Evolutionary conservation across 2,329 filamentous ascomycete genomes (phyloP), one percentile per base, ranked within the genome.

Genomic region (Xylaria sp.): DNA sequence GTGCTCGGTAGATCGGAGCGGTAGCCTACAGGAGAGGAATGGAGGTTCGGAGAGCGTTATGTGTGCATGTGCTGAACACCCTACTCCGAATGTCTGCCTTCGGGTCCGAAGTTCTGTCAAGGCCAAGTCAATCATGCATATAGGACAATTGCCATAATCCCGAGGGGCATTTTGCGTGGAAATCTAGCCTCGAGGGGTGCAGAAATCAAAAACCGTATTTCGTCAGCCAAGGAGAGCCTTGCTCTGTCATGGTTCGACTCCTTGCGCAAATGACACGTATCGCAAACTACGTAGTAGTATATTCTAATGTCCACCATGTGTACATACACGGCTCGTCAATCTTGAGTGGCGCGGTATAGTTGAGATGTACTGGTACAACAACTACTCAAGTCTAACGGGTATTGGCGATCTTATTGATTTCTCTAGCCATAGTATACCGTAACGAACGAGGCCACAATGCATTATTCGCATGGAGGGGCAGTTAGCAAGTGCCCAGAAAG

Each of bases 401-500:
- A 60, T 27, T 55, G 51, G 48, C 60, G 64, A 69, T 63, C 54
- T 51, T 55, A 59, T 59, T n/a, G 54, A 60, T 27, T 35, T n/a
- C 51, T 58, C 50, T 47, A 57, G 50, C 27, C 50, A 27, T 9
- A 27, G 16, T 16, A 16, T 3, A 27, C 27, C 16, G 59, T 64
- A 40, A 21, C 40, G 47, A 63, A 27, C 42, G 40, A 44, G 37
- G 47, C 53, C 54, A 60, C 42, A 60, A 69, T 66, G 69, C 58
- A 59, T 50, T 60, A 12, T 63, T 65, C 62, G 62, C 65, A 63
- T 65, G 60, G 68, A 68, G 63, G 16, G 35, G 40, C 23, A 54
- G 48, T 59, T 37, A 21, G 35, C 25, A 35, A 50, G 58, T 18
- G 42, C 58, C 42, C 29, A 27, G 48, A 48, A 62, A 51, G 48